Evolutionary conservation across 1,284 basidiomycete genomes (phyloP).

Genomic region (Pterula multifida): DNA sequence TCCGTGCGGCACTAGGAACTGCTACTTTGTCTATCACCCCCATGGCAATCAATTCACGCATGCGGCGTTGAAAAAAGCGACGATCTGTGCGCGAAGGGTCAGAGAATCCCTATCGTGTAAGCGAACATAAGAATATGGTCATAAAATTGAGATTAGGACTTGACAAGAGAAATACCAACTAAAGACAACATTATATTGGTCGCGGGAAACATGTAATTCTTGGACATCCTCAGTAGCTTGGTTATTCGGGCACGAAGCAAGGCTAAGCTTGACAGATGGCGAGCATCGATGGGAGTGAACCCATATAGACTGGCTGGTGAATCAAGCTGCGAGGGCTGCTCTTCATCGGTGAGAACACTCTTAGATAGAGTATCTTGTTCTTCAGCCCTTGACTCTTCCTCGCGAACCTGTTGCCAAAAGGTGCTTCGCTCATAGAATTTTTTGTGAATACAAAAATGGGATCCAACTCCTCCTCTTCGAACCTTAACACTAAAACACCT

Average conservation of each 20-base stretch:
- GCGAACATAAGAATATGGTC: conserved; percentile 1
- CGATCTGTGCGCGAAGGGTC: conserved; percentile 63
- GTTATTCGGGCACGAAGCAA: conserved; percentile 55
- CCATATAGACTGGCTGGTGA: conserved; percentile 18
- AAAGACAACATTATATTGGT: conserved; percentile 60
- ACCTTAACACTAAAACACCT: conserved; percentile 48
- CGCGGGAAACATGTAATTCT: conserved; percentile 52
- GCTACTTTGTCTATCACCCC: conserved; percentile 63
- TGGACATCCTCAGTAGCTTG: conserved; percentile 53
- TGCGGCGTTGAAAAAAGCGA: conserved; percentile 61
- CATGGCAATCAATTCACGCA: conserved; percentile 57
- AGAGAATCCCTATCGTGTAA: conserved; percentile 44
- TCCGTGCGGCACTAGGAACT: conserved; percentile 42
- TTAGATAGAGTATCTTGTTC: conserved; percentile 20
- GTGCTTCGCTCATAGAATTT: conserved; percentile 65
- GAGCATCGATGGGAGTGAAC: conserved; percentile 64
- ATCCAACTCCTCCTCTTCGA: conserved; percentile 62
- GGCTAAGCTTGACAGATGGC: conserved; percentile 61
- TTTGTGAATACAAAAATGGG: conserved; percentile 65
- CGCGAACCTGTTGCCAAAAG: conserved; percentile 58
- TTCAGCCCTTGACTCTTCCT: conserved; percentile 43
- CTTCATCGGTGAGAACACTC: conserved; percentile 17
- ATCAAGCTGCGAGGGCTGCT: conserved; percentile 15
- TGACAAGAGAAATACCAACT: conserved; percentile 33
- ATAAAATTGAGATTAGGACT: not conserved